These are phyloP conservation scores for Paxillus ammoniavirescens DNA, from an alignment of 768 basidiomycete species.

Conservation along the genomic window DNA sequence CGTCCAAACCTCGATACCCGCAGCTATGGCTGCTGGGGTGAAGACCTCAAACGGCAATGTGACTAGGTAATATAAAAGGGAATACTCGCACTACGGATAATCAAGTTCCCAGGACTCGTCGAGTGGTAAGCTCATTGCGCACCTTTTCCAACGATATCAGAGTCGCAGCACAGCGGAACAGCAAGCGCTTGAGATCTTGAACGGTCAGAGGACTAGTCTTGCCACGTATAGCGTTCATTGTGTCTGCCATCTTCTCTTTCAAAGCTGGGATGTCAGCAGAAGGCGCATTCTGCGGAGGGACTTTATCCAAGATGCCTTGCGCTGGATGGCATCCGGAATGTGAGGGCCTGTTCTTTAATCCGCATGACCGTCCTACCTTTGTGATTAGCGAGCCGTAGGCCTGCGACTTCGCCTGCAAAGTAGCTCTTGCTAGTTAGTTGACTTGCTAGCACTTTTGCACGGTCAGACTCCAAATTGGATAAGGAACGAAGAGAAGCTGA, in stretches of 20 bases:
- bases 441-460: conserved; percentile 75
- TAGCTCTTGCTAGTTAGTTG: conserved; percentile 92
- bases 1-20: conserved; percentile 93
- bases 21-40: conserved; percentile 79
- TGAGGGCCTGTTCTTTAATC: background rate
- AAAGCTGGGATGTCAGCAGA: conserved; percentile 62
- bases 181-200: conserved; percentile 77
- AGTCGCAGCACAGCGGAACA: conserved; percentile 85
- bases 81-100: conserved; percentile 68
- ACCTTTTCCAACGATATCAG: conserved; percentile 71
- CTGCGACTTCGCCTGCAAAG: conserved; percentile 83
- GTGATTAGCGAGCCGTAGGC: conserved; percentile 67
- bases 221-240: conserved; percentile 63
- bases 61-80: conserved; percentile 84
- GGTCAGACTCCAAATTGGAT: conserved; percentile 72
- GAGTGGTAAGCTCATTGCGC: conserved; percentile 1
- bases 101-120: background rate
- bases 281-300: conserved; percentile 59
- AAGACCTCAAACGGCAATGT: conserved; percentile 86
- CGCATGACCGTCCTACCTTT: conserved; percentile 45
- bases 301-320: conserved; percentile 56
- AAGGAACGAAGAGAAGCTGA: conserved; percentile 54
- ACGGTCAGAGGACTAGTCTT: conserved; percentile 76
- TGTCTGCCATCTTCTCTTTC: conserved; percentile 62
- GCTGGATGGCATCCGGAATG: conserved; percentile 34